phyloP scores from a whole-genome alignment of 257 asterid species.

The Solanum etuberosum region DNA sequence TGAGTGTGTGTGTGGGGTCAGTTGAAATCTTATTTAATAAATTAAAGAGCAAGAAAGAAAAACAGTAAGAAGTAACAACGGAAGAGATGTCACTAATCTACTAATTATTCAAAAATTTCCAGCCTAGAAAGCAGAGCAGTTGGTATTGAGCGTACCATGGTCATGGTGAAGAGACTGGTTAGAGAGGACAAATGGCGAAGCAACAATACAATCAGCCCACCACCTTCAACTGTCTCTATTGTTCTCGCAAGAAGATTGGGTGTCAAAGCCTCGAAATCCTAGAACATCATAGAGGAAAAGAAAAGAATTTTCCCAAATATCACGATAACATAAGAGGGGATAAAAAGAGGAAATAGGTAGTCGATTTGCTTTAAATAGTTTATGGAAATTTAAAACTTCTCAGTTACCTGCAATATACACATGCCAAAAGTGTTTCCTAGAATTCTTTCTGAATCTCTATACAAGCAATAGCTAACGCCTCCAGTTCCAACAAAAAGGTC shows the following conservation, averaged over 20 bases:
- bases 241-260: slow-evolving; percentile 98
- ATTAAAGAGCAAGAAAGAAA: neutral
- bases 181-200: slow-evolving; percentile 84
- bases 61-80: neutral
- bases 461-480: slow-evolving; percentile 71
- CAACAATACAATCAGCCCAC: slow-evolving; percentile 84
- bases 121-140: neutral
- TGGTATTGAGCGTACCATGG: slow-evolving; percentile 45
- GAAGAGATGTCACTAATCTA: neutral
- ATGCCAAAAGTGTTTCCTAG: slow-evolving; percentile 98
- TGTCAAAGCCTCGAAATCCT: slow-evolving; percentile 98
- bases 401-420: slow-evolving; percentile 83
- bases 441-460: slow-evolving; percentile 82
- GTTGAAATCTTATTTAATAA: neutral
- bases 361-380: neutral
- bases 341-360: neutral
- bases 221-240: slow-evolving; percentile 98
- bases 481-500: slow-evolving; percentile 69
- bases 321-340: neutral
- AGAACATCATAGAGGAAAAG: neutral
- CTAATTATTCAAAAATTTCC: neutral
- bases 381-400: neutral
- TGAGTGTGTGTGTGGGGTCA: neutral
- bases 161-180: slow-evolving; percentile 85
- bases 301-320: neutral